These are phyloP conservation scores for Fusarium siculi DNA, from an alignment of 2,329 filamentous ascomycete genomes.

Conservation along the genomic window DNA sequence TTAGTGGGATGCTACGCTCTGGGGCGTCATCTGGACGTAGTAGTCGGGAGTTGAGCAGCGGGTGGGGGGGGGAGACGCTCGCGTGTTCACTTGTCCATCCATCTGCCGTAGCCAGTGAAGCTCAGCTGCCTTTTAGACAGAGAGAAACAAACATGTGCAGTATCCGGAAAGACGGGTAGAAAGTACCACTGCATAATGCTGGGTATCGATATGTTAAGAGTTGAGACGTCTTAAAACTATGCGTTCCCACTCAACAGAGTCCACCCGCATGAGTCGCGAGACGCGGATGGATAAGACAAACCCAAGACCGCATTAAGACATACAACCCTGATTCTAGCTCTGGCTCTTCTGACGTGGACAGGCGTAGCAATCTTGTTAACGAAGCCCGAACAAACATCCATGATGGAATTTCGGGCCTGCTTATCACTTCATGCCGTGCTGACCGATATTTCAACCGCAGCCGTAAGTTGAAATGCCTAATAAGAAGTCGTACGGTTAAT, in stretches of 20 bases:
- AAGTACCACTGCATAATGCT: constrained; percentile 2
- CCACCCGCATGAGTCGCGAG: constrained; percentile 27
- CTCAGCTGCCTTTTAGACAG: constrained; percentile 33
- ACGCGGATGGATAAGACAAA: constrained; percentile 4
- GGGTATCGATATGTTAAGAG: constrained; percentile 10
- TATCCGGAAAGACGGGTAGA: constrained; percentile 9
- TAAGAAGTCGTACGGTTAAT: constrained; percentile 30
- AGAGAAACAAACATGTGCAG: not conserved
- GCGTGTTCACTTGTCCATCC: constrained; percentile 35
- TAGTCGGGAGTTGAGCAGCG: too few species aligned
- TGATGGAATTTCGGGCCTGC: constrained; percentile 15
- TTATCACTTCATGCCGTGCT: constrained; percentile 18
- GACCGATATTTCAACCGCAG: constrained; percentile 33
- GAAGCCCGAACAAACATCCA: not conserved
- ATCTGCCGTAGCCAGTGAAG: constrained; percentile 21
- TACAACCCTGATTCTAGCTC: constrained; percentile 12
- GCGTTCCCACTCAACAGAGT: constrained; percentile 26
- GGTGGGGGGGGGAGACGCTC: constrained; percentile 28
- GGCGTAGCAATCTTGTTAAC: constrained; percentile 3
- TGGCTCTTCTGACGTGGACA: constrained; percentile 27
- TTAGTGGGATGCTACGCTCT: too few species aligned
- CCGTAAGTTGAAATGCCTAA: constrained; percentile 28
- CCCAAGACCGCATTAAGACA: constrained; percentile 21
- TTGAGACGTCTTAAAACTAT: constrained; percentile 15
- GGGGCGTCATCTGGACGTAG: too few species aligned